phyloP scores from a whole-genome alignment of 164 flowering plant species.

The Liriodendron chinense region DNA sequence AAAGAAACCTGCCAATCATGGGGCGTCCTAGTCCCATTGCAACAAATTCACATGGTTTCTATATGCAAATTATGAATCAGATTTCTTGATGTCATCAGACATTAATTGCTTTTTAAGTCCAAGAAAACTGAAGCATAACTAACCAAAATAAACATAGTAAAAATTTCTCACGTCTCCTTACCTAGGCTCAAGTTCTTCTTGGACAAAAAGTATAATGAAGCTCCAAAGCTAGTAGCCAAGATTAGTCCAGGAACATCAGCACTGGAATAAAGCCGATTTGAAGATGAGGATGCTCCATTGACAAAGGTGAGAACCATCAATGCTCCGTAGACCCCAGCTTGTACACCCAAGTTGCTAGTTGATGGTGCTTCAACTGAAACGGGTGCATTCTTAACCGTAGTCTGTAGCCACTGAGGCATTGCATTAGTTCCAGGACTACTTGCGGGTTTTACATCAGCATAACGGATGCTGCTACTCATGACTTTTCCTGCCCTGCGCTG shows the following conservation, averaged over 20 bases:
- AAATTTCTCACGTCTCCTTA: conserved; percentile 20
- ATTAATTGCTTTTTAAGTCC: not conserved
- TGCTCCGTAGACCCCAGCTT: conserved; percentile 89
- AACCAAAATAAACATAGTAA: not conserved
- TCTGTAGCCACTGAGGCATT: conserved; percentile 78
- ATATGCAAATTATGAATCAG: too few relatives aligned
- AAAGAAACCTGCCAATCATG: too few relatives aligned
- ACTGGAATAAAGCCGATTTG: conserved; percentile 47
- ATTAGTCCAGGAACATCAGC: conserved; percentile 92
- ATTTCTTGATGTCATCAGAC: not conserved
- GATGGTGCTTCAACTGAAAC: conserved; percentile 71
- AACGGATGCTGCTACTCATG: conserved; percentile 58
- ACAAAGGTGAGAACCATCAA: conserved; percentile 71
- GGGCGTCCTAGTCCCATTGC: too few relatives aligned
- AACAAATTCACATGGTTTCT: too few relatives aligned
- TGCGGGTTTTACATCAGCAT: conserved; percentile 81
- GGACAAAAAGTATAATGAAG: conserved; percentile 85
- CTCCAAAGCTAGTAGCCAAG: conserved; percentile 86
- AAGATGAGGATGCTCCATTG: conserved; percentile 58
- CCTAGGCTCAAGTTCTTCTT: conserved; percentile 77
- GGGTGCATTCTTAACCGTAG: conserved; percentile 49
- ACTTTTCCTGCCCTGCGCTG: conserved; percentile 87
- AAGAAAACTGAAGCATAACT: not conserved
- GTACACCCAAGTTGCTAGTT: conserved; percentile 56
- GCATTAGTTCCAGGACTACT: conserved; percentile 41